Base-by-base conservation (phyloP, 2,329 filamentous ascomycete species). In the Botrytis pseudocinerea region DNA sequence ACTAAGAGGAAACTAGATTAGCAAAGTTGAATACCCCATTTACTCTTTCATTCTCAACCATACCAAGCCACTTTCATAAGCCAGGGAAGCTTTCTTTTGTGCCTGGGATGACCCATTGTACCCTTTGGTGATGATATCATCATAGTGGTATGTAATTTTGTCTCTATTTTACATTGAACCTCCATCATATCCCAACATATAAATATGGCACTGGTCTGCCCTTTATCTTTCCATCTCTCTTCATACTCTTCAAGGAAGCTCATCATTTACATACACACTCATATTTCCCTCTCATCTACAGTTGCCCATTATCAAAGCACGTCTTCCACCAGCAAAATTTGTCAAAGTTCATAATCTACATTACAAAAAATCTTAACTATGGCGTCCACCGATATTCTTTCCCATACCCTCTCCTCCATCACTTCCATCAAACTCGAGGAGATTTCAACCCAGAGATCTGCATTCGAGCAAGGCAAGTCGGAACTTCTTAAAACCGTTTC, bases 351-450 rank as follows among this genome's bases (percentile, higher is more conserved):
- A 7, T 9, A 5, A 22, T 35, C 10, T 64, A 14, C 28, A 25
- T 8, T 20, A 25, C 62, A 64, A 4, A 28, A 44, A 6, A 65
- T 16, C 20, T 5, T 28, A 42, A 74, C 25, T 66, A 82, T 82
- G 81, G 81, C 81, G 65, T 82, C 81, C 64, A 78, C 79, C 28
- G 79, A 81, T 40, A 76, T 83, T 68, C 81, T 88, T 35, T 86
- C 87, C 18, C 83, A 87, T 70, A 87, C 86, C 25, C 83, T 89
- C 42, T 83, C 84, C 64, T 85, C 85, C 54, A 86, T 88, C 77
- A 89, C 86, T n/a, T 80, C 81, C 40, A 86, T 85, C 75, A 90
- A 89, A 77, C 85, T 89, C 73, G 81, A 82, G 25, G 86, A 90
- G 76, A 83, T 90, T 12, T 82, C 84, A 28, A 85, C 85, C 73